Evolutionary conservation across 805 yeast genomes (phyloP).

Genomic region (Kodamaea jinghongensis): DNA sequence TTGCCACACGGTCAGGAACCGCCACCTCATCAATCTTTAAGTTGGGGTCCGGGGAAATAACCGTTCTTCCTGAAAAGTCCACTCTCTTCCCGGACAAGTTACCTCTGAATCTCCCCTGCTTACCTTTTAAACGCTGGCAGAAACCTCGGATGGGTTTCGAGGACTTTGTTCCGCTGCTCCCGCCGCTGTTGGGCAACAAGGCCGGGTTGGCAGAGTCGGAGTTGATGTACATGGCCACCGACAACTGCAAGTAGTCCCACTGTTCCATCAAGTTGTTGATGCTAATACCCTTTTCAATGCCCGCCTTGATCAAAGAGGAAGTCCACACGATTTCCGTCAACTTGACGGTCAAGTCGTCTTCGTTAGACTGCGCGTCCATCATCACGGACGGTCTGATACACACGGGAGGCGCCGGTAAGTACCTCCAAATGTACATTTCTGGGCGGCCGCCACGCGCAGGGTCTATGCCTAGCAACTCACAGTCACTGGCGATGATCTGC

Average conservation of each 20-base stretch:
- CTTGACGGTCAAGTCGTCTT: conserved; percentile 95
- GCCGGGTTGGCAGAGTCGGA: conserved; percentile 89
- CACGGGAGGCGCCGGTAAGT: conserved; percentile 97
- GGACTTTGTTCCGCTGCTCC: conserved; percentile 48
- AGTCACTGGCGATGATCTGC: conserved; percentile 80
- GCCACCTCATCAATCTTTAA: conserved; percentile 95
- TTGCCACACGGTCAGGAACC: conserved; percentile 95
- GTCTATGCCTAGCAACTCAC: conserved; percentile 90
- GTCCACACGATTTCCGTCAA: conserved; percentile 97
- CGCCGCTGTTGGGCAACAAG: conserved; percentile 63
- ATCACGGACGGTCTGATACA: conserved; percentile 96
- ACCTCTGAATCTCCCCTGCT: conserved; percentile 98
- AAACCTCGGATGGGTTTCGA: conserved; percentile 88
- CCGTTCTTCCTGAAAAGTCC: conserved; percentile 97
- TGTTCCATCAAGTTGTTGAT: conserved; percentile 95
- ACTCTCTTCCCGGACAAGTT: conserved; percentile 97
- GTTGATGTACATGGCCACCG: conserved; percentile 96
- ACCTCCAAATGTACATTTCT: conserved; percentile 95
- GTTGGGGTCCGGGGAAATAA: conserved; percentile 98
- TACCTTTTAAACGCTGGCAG: conserved; percentile 96
- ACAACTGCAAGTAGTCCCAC: conserved; percentile 95
- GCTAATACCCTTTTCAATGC: conserved; percentile 91
- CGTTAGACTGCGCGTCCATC: conserved; percentile 91
- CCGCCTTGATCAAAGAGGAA: conserved; percentile 89
- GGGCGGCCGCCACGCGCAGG: conserved; percentile 88